Percentiles rank a stretch among this genome's conserved stretches.
Evolutionary conservation across 441 rosid species (phyloP).

Genomic region (Brassica balearica): DNA sequence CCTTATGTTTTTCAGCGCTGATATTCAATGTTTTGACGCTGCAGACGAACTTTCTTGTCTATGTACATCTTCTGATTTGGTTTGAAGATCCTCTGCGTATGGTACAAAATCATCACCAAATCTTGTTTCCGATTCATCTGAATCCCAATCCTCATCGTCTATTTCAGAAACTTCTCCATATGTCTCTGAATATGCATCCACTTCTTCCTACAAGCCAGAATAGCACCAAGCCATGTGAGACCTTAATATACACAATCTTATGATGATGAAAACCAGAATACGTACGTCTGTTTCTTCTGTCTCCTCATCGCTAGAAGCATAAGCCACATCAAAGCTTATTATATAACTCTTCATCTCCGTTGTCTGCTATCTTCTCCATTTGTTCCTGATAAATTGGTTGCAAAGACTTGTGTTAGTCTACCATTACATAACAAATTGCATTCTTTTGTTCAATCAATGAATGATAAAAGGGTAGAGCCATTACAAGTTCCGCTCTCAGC

Average conservation of each 20-base stretch:
- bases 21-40: neutral
- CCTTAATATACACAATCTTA: constrained; percentile 15
- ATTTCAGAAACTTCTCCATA: constrained; percentile 47
- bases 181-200: constrained; percentile 50
- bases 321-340: constrained; percentile 66
- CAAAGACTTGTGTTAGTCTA: constrained; percentile 23
- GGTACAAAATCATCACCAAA: constrained; percentile 26
- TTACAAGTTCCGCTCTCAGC: constrained; percentile 82
- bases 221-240: constrained; percentile 24
- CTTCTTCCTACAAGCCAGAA: constrained; percentile 51
- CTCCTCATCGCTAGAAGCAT: constrained; percentile 67
- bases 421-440: neutral
- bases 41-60: constrained; percentile 4
- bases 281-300: constrained; percentile 59
- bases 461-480: constrained; percentile 19
- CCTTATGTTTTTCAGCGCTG: too few species aligned
- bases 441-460: neutral
- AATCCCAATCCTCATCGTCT: constrained; percentile 17
- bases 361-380: constrained; percentile 62
- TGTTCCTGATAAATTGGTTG: constrained; percentile 50
- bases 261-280: constrained; percentile 7
- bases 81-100: constrained; percentile 5
- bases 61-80: constrained; percentile 21
- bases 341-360: constrained; percentile 67
- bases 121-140: constrained; percentile 43